These are phyloP conservation scores for Exutisphaerella laricina DNA, from an alignment of 2,329 filamentous ascomycete species.

Conservation along the genomic window DNA sequence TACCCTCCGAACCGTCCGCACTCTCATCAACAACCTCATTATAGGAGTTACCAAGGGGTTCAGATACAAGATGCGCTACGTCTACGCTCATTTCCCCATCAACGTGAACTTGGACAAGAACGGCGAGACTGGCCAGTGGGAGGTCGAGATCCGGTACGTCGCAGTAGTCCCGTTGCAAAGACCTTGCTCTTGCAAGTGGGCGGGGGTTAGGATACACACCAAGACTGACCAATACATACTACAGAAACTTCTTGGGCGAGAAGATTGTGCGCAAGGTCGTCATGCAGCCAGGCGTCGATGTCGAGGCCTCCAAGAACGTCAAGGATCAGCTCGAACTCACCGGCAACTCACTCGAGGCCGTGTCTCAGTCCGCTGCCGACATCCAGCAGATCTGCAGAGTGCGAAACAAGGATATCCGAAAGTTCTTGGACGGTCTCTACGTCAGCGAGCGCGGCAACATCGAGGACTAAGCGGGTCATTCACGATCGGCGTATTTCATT, in stretches of 20 bases:
- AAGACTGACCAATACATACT: conserved; percentile 18
- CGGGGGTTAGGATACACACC: conserved; percentile 2
- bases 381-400: conserved; percentile 99
- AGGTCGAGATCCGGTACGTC: conserved; percentile 94
- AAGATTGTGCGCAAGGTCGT: conserved; percentile 93
- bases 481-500: neutral
- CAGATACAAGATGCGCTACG: conserved; percentile 99
- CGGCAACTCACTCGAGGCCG: conserved; percentile 94
- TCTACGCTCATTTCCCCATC: conserved; percentile 99
- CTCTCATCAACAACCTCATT: conserved; percentile 98
- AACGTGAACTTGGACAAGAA: conserved; percentile 99
- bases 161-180: conserved; percentile 4
- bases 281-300: conserved; percentile 86
- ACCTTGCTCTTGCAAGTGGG: neutral
- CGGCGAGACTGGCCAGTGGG: conserved; percentile 75
- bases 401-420: conserved; percentile 99
- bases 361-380: conserved; percentile 97
- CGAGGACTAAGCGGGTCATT: conserved; percentile 24
- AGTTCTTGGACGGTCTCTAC: conserved; percentile 99
- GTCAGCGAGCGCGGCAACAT: conserved; percentile 99
- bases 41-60: conserved; percentile 97
- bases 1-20: conserved; percentile 94
- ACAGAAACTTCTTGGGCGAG: conserved; percentile 96
- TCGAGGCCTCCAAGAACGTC: conserved; percentile 81
- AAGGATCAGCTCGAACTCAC: conserved; percentile 95